Base-by-base conservation (phyloP, 2,329 filamentous ascomycete species). In the Penicillium sp. region DNA sequence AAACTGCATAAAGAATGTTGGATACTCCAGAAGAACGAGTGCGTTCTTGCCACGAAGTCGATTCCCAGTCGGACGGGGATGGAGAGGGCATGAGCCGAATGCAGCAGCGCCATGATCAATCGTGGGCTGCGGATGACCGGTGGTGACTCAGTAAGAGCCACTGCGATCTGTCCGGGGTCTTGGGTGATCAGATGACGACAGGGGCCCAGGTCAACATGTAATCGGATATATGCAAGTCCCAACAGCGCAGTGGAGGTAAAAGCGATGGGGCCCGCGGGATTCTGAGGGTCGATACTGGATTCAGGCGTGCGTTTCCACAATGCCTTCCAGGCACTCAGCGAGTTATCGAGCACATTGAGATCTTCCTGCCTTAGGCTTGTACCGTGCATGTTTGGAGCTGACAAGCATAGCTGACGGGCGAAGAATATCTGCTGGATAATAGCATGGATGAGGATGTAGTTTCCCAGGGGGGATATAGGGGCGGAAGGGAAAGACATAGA, bases 1-100 rank as follows among this genome's bases (percentile, higher is more conserved):
- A 82, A 63, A 52, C 76, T 80, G 64, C 78, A 81, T 5, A 83
- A 67, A 1, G 78, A 79, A 57, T 83, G 80, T 56, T 82, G 78
- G 23, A 82, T 78, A 30, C 76, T 79, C 80, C 80, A 83, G 60
- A 80, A 78, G 48, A 80, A 78, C 1, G 78, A 80, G 60, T 81
- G 79, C 1, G 76, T 80, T 39, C 73, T 72, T 3, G 80, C 78
- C 30, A 82, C 79, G 44, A 80, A 80, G 43, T 78, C 74, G 43
- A 82, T 76, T 1, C 80, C 80, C 7, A 82, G 70, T 33, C 79
- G 72, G 3, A 82, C 77, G 0, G 78, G 80, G 21, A 83, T 80
- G 8, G 80, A 81, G 7, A 83, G 69, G 10, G 79, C 79, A 51
- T 82, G 79, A 0, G 78, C 77, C n/a, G 78, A 78, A 57, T 83